Base-by-base conservation (phyloP, 306 rosid species). In the Hippophae rhamnoides region DNA sequence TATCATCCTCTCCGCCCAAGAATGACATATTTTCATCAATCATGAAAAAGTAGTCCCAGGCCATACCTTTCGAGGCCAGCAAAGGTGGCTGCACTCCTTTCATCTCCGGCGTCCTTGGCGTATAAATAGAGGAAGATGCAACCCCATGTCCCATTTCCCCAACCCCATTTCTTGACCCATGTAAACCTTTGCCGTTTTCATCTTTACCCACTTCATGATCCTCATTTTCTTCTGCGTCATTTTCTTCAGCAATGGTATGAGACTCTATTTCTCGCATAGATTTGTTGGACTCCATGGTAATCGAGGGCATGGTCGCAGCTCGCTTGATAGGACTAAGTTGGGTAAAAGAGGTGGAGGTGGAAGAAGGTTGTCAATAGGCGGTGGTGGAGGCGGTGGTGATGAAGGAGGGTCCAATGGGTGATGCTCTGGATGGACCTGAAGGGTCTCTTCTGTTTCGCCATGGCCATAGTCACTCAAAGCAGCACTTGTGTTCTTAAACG, bases 21-120 rank as follows among this genome's bases (percentile, higher is more conserved):
- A 82, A 75, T 14, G 80, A 67, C 2, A 85, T 89, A 1, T 84
- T 31, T 31, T 72, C 69, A 2, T 82, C 86, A 74, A 79, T 75
- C 74, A 13, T 74, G 67, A 89, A 86, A 75, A 89, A 89, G 58
- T 79, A 89, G 52, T 89, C 97, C 97, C 97, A 89, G 13, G 89
- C 74, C 81, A 70, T 69, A 7, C 78, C 88, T 42, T 89, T 86
- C 2, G 78, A 69, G 44, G 81, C 95, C 57, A 95, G 89, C 85
- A 69, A 64, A 6, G 90, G 86, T 40, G 95, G 83, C 13, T 73
- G 72, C 12, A 73, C 65, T 7, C 69, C 56, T 74, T 82, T 82
- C 69, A 60, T 54, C 57, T 71, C 85, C 47, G 85, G 72, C 50
- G 78, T 70, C 61, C 53, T 60, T 4, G 79, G 76, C 41, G 73